These are phyloP conservation scores for Lodderomyces metapsilosis DNA, from an alignment of 1,139 yeast genomes.

Conservation along the genomic window DNA sequence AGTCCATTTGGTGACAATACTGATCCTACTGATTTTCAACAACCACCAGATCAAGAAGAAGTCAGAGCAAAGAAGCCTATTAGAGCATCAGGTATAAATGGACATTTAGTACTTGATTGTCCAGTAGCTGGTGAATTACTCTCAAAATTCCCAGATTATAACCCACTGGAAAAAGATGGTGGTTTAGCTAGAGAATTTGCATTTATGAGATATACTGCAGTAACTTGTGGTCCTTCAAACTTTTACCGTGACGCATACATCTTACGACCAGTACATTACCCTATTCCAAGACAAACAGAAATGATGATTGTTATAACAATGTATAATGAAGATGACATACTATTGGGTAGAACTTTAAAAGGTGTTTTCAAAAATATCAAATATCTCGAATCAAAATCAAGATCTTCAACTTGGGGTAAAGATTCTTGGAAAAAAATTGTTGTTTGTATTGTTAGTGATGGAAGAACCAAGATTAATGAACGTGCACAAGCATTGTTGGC, in stretches of 20 bases:
- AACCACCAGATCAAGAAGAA: slow-evolving; percentile 31
- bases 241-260: slow-evolving; percentile 46
- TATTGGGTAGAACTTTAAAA: slow-evolving; percentile 46
- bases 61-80: slow-evolving; percentile 38
- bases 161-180: slow-evolving; percentile 33
- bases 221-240: slow-evolving; percentile 51
- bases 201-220: slow-evolving; percentile 51
- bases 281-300: slow-evolving; percentile 45
- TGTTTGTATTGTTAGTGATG: slow-evolving; percentile 49
- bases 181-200: slow-evolving; percentile 47
- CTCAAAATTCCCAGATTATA: slow-evolving; percentile 44
- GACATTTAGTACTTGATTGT: slow-evolving; percentile 51
- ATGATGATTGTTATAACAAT: slow-evolving; percentile 48
- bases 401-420: slow-evolving; percentile 46
- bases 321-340: slow-evolving; percentile 50
- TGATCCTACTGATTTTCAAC: slow-evolving; percentile 21
- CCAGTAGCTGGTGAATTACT: slow-evolving; percentile 49
- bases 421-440: slow-evolving; percentile 52
- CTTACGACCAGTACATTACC: slow-evolving; percentile 47
- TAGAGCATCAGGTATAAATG: slow-evolving; percentile 44
- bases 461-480: slow-evolving; percentile 48
- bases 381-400: slow-evolving; percentile 43
- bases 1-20: slow-evolving; percentile 35
- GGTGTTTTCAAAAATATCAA: slow-evolving; percentile 50
- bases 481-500: slow-evolving; percentile 49